These are phyloP conservation scores for Paragyromitra xinjiangensis DNA, from an alignment of 495 filamentous ascomycete species.

Conservation along the genomic window DNA sequence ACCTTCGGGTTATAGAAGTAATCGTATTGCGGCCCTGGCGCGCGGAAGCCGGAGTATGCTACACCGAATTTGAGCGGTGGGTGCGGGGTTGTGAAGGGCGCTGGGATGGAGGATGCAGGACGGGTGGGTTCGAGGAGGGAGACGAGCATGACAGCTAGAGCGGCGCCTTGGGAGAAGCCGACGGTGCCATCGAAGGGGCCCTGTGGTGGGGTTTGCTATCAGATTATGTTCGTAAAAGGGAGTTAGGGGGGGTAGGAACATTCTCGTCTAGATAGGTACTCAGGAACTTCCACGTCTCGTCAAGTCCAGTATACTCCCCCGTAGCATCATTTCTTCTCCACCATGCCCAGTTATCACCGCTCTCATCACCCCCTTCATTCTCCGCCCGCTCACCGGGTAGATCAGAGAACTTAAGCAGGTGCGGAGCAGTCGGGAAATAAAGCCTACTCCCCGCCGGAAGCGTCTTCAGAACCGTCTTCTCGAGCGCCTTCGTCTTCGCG, in stretches of 20 bases:
- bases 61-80: conserved; percentile 79
- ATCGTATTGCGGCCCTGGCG: conserved; percentile 68
- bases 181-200: conserved; percentile 60
- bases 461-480: conserved; percentile 79
- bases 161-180: conserved; percentile 60
- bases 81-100: conserved; percentile 62
- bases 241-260: not conserved
- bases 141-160: conserved; percentile 64
- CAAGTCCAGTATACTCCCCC: conserved; percentile 71
- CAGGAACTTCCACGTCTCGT: conserved; percentile 68
- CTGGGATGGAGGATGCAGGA: conserved; percentile 60
- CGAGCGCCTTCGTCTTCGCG: conserved; percentile 85
- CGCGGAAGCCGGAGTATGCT: conserved; percentile 80
- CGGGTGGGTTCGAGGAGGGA: conserved; percentile 71
- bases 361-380: conserved; percentile 54
- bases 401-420: conserved; percentile 65
- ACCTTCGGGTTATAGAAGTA: conserved; percentile 81
- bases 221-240: not conserved
- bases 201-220: conserved; percentile 8
- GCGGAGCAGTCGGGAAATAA: conserved; percentile 65
- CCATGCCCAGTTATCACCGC: conserved; percentile 81
- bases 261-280: conserved; percentile 65
- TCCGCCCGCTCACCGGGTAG: conserved; percentile 67
- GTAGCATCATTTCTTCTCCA: conserved; percentile 72
- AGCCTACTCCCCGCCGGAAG: conserved; percentile 69